Percentiles rank a stretch among this genome's conserved stretches.
phyloP scores from a whole-genome alignment of 2,329 filamentous ascomycete genomes.

The Scopulariopsis brevicaulis region DNA sequence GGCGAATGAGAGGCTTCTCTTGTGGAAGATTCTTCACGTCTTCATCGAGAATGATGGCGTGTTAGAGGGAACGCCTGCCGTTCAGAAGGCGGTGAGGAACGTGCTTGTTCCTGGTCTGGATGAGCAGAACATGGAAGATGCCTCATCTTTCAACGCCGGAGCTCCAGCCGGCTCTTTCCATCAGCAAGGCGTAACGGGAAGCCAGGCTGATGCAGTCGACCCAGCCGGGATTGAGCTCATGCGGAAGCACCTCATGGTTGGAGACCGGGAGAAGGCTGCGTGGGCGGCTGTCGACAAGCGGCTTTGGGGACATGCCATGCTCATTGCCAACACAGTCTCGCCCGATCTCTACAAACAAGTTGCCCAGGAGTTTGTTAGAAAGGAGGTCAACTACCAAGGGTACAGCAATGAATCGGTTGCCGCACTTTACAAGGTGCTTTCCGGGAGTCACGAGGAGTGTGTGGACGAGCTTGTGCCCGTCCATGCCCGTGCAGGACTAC shows the following conservation, averaged over 20 bases:
- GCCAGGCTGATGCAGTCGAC: slow-evolving; percentile 57
- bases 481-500: slow-evolving; percentile 82
- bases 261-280: slow-evolving; percentile 81
- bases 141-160: not conserved
- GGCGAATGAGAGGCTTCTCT: slow-evolving; percentile 63
- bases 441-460: slow-evolving; percentile 87
- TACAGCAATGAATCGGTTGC: slow-evolving; percentile 79
- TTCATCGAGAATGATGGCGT: slow-evolving; percentile 80
- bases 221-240: slow-evolving; percentile 58
- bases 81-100: slow-evolving; percentile 64
- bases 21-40: slow-evolving; percentile 78
- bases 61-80: slow-evolving; percentile 60
- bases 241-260: slow-evolving; percentile 60
- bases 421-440: slow-evolving; percentile 85
- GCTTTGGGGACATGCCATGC: slow-evolving; percentile 91
- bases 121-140: slow-evolving; percentile 10
- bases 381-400: slow-evolving; percentile 77
- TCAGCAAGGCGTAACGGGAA: slow-evolving; percentile 12
- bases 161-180: not conserved
- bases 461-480: slow-evolving; percentile 91
- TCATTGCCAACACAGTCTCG: slow-evolving; percentile 71
- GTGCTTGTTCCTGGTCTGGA: slow-evolving; percentile 54
- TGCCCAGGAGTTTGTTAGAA: slow-evolving; percentile 86
- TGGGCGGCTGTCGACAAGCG: slow-evolving; percentile 90
- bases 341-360: slow-evolving; percentile 85